phyloP scores from a whole-genome alignment of 202 grass and related monocot genomes.

The Zoysia matrella region DNA sequence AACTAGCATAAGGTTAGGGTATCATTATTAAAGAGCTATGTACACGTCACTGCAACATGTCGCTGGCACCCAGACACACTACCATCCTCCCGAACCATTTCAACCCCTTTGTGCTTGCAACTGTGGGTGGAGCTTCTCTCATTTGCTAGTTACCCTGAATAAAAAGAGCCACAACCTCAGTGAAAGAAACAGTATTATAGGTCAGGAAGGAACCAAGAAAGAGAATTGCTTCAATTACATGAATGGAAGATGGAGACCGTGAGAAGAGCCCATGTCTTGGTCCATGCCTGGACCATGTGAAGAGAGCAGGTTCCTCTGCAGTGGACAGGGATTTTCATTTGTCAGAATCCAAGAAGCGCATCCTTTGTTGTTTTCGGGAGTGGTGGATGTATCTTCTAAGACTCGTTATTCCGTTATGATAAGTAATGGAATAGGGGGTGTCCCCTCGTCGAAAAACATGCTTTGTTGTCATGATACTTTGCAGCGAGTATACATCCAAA shows the following conservation, averaged over 20 bases:
- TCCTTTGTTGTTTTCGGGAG: background rate
- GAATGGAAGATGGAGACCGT: constrained; percentile 33
- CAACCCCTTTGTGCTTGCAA: background rate
- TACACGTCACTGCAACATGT: constrained; percentile 24
- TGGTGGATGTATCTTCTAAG: too few species aligned
- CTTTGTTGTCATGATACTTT: too few species aligned
- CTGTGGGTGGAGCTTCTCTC: constrained; percentile 1
- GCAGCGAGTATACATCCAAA: too few species aligned
- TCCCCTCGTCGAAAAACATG: too few species aligned
- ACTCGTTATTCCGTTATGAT: too few species aligned
- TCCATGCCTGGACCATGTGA: constrained; percentile 36
- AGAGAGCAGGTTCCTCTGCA: constrained; percentile 68
- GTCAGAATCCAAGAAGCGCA: background rate
- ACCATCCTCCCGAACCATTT: background rate
- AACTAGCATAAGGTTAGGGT: constrained; percentile 38
- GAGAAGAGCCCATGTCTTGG: constrained; percentile 36
- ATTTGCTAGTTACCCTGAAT: constrained; percentile 46
- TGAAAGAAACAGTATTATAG: background rate
- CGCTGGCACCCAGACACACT: background rate
- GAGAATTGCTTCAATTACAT: constrained; percentile 47
- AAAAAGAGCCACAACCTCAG: background rate
- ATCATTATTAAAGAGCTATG: constrained; percentile 29
- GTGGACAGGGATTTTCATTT: constrained; percentile 7
- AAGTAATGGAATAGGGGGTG: too few species aligned
- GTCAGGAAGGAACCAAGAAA: background rate